phyloP scores from a whole-genome alignment of 2,329 filamentous ascomycete species.

The Stagonosporopsis rhizophila region DNA sequence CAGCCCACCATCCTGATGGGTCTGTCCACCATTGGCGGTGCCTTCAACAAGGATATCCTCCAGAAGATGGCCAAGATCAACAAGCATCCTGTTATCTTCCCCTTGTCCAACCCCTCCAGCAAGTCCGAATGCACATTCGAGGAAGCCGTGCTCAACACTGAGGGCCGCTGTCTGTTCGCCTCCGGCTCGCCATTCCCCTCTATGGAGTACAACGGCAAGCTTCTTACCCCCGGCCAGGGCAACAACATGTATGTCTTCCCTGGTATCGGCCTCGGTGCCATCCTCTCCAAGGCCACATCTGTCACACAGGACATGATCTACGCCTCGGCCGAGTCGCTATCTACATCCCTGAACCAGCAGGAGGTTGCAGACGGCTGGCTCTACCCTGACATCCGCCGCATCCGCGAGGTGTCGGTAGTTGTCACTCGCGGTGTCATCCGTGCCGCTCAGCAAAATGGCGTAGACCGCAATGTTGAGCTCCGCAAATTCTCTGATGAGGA shows the following conservation, averaged over 20 bases:
- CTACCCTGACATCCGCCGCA: constrained; percentile 89
- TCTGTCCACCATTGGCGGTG: constrained; percentile 90
- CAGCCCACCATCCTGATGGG: constrained; percentile 95
- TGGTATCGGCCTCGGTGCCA: constrained; percentile 90
- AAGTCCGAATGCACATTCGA: constrained; percentile 99
- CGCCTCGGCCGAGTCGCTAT: constrained; percentile 82
- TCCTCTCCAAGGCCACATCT: constrained; percentile 84
- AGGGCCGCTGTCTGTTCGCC: constrained; percentile 90
- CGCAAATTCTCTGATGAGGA: constrained; percentile 71
- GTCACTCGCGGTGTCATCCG: constrained; percentile 95
- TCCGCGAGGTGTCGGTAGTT: constrained; percentile 84
- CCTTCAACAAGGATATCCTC: constrained; percentile 89
- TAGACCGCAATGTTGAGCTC: constrained; percentile 63
- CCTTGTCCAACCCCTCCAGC: constrained; percentile 91
- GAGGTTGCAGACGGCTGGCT: constrained; percentile 85
- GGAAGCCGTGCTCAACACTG: constrained; percentile 87
- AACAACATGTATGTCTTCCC: constrained; percentile 97
- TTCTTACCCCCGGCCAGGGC: constrained; percentile 62
- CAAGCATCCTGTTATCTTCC: constrained; percentile 79
- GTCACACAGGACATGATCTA: constrained; percentile 98
- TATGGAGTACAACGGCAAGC: constrained; percentile 58
- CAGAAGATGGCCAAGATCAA: constrained; percentile 66
- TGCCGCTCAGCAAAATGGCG: constrained; percentile 79
- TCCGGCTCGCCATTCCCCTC: constrained; percentile 91
- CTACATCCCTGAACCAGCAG: constrained; percentile 77